A percentile compares a stretch with the other conserved stretches of the same genome.
phyloP scores from a whole-genome alignment of 1,139 yeast genomes.

The Ogataea hybrid region DNA sequence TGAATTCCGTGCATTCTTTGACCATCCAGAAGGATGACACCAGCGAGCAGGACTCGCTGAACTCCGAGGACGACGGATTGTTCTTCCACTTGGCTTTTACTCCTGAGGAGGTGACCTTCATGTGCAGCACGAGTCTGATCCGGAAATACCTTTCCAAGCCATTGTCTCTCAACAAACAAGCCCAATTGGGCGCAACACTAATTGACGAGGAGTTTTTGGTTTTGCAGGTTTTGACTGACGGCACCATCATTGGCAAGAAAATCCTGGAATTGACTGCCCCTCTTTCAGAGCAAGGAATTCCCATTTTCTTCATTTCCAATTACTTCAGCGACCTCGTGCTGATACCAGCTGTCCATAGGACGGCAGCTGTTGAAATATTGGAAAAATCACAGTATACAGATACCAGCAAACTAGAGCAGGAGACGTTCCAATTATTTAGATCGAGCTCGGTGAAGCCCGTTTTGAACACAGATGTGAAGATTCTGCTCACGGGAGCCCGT shows the following conservation, averaged over 20 bases:
- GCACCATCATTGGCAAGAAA: conserved; percentile 52
- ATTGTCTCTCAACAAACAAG: conserved; percentile 15
- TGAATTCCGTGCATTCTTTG: conserved; percentile 16
- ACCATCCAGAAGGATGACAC: conserved; percentile 5
- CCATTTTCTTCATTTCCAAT: conserved; percentile 62
- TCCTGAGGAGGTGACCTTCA: conserved; percentile 51
- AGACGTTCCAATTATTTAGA: conserved; percentile 44
- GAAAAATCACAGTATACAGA: conserved; percentile 25
- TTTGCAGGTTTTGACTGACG: conserved; percentile 62
- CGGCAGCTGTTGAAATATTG: conserved; percentile 45
- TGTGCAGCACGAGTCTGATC: conserved; percentile 37
- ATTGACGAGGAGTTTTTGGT: conserved; percentile 48
- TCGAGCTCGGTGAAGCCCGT: conserved; percentile 44
- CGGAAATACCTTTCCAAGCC: conserved; percentile 22
- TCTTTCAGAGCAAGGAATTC: conserved; percentile 52
- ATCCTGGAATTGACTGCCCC: conserved; percentile 62
- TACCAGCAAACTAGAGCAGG: conserved; percentile 19
- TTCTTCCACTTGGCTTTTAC: conserved; percentile 56
- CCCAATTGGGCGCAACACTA: conserved; percentile 37
- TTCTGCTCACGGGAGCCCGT: conserved; percentile 63
- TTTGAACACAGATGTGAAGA: conserved; percentile 40
- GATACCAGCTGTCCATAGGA: conserved; percentile 47
- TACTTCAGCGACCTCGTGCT: conserved; percentile 69
- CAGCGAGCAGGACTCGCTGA: conserved; percentile 6
- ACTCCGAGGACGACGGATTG: conserved; percentile 30